Evolutionary conservation across 495 filamentous ascomycete species (phyloP), one percentile per base, ranked within the genome.

Genomic region (Platismatia glauca): DNA sequence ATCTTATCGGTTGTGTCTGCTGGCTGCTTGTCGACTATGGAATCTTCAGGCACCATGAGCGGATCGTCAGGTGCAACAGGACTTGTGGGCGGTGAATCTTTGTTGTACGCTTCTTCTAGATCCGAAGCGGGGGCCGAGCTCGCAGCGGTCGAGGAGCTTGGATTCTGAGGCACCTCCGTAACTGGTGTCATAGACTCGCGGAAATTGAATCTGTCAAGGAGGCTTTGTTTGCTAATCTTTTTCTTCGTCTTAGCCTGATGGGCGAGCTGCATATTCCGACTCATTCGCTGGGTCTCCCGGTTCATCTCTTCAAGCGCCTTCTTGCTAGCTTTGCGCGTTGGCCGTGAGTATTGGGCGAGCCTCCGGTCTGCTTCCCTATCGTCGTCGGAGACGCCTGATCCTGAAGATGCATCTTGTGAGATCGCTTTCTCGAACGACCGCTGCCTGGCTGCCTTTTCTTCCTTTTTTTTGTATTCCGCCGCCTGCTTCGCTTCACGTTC

Each of bases 291-390:
- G 1, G 93, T 96, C 73, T 97, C 94, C 50, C 89, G 80, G 61
- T 84, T 84, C 86, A 97, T 96, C 69, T 97, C 93, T 73, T 96
- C 89, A n/a, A 96, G 61, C 0, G 95, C 94, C 76, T 93, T 96
- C 77, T 95, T 97, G 75, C 92, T 90, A 6, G 94, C 94, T 68
- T 91, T 96, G 1, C 94, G 84, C 6, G 87, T 77, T 7, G 90
- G 88, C 9, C 85, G 83, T 18, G 83, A 72, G 39, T 86, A 77
- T 62, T 89, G 86, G 1, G 83, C 83, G 37, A 89, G 71, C 62
- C 79, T 84, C 39, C 77, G 74, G 8, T 75, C 86, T 38, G 78
- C 82, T 12, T 76, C 78, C 41, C 81, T 81, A 64, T 87, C 82
- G 59, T 80, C 76, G 31, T 82, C 81, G 16, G 72, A 78, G 35